Evolutionary conservation across 768 basidiomycete genomes (phyloP).

Genomic region (Rhodotorula diobovata): DNA sequence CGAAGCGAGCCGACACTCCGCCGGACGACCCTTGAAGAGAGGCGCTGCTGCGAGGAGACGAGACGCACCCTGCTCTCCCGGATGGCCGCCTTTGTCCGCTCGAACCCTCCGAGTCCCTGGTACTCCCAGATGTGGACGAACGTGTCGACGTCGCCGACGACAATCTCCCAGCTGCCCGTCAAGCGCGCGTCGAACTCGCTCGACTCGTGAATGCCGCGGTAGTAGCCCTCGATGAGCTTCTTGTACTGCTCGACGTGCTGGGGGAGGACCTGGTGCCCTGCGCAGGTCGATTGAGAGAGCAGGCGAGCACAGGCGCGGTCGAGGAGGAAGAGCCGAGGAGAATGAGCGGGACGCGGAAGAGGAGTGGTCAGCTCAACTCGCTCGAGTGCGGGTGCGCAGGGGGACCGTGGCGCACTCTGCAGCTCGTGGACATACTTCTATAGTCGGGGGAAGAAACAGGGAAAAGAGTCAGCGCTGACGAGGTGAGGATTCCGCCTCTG

Average conservation of each 20-base stretch:
- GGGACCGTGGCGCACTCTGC: conserved; percentile 64
- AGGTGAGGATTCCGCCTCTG: neutral
- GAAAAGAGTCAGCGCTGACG: neutral
- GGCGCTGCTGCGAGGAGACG: too few species aligned
- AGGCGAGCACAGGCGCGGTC: too few species aligned
- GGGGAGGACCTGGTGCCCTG: conserved; percentile 82
- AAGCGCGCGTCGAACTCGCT: conserved; percentile 72
- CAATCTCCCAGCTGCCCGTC: conserved; percentile 87
- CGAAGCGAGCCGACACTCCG: too few species aligned
- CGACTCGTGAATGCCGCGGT: conserved; percentile 71
- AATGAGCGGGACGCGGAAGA: neutral
- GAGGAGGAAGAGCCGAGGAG: neutral
- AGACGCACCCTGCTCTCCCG: conserved; percentile 61
- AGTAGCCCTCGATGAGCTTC: conserved; percentile 79
- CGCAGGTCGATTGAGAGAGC: neutral
- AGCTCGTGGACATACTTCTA: conserved; percentile 92
- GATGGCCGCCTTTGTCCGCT: conserved; percentile 65
- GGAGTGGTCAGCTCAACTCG: neutral
- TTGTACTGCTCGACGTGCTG: conserved; percentile 77
- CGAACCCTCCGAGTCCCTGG: conserved; percentile 85
- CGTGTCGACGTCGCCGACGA: conserved; percentile 83
- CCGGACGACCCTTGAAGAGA: too few species aligned
- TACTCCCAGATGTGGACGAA: conserved; percentile 73
- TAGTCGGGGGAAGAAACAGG: neutral
- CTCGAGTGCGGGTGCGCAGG: neutral